Base-by-base conservation (phyloP, 2,329 filamentous ascomycete genomes). In the Scorias spongiosa region DNA sequence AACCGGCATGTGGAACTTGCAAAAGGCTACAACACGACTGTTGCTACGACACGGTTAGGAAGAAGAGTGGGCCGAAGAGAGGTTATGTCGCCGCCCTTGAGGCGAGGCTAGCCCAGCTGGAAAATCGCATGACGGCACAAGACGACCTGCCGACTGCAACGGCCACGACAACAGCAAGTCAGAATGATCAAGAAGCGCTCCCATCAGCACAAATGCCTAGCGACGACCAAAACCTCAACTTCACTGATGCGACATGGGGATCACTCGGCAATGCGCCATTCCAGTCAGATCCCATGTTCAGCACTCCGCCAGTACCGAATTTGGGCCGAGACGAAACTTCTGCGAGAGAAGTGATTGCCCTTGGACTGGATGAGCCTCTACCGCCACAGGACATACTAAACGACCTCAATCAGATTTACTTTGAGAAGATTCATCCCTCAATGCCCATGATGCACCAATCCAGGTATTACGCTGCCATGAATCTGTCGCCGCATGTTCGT, bases 1-100 rank as follows among this genome's bases (percentile, higher is more conserved):
- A 83, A 50, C 88, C 88, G 17, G 85, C 82, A 53, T 94, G 88
- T 60, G 86, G 82, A 55, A 94, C 87, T 20, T 95, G 88, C 63
- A 79, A 83, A 29, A 74, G 88, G n/a, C 68, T 94, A 42, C 80
- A 84, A 38, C 88, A 95, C 63, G 76, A 81, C 44, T 94, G 88
- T 66, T 80, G 83, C 48, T 94, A 94, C 59, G 87, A 94, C 59
- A 87, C 94, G 66, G 81, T 89, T 54, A 77, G 88, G 60, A 84
- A 86, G 66, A 94, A 94, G 75, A 93, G 87, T 61, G 88, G 88
- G 2, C 88, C 88, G 2, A 94, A 94, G 69, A 75, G 88, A 59
- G 88, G 88, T 54, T 94, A 95, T 60, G 88, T 94, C 48, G 94
- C 94, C 69, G 81, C 87, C 47, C 66, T 96, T 53, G 91, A 96